Evolutionary conservation across 257 asterid species (phyloP).

Genomic region (Orobanche coerulescens): DNA sequence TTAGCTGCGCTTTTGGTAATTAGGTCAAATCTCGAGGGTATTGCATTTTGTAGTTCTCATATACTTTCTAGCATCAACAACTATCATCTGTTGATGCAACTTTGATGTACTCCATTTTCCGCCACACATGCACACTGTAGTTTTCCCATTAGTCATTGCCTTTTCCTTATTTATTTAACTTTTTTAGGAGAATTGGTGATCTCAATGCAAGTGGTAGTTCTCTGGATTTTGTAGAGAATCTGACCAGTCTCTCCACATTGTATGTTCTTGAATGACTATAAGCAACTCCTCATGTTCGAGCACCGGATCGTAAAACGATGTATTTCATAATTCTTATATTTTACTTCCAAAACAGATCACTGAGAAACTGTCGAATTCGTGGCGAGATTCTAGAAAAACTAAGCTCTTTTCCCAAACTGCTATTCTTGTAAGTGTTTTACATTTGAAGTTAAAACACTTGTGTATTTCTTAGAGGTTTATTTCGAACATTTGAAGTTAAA

Average conservation of each 20-base stretch:
- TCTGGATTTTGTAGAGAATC: constrained; percentile 38
- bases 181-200: constrained; percentile 52
- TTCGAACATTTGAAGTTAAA: background rate
- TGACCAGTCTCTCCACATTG: constrained; percentile 54
- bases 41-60: too few relatives aligned
- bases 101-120: background rate
- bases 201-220: constrained; percentile 37
- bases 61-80: too few relatives aligned
- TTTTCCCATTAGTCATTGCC: background rate
- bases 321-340: constrained; percentile 1
- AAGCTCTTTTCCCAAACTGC: constrained; percentile 39
- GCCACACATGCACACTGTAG: background rate
- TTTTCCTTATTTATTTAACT: background rate
- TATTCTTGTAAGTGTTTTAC: constrained; percentile 36
- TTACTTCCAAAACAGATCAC: constrained; percentile 33
- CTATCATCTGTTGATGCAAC: background rate
- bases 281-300: background rate
- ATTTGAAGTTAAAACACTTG: background rate
- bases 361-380: constrained; percentile 45
- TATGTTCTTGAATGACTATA: constrained; percentile 24
- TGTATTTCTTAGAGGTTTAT: background rate
- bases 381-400: constrained; percentile 43
- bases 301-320: background rate
- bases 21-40: too few relatives aligned
- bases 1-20: too few relatives aligned